Evolutionary conservation across 1,284 basidiomycete species (phyloP).

Genomic region (Wallemia ichthyophaga): DNA sequence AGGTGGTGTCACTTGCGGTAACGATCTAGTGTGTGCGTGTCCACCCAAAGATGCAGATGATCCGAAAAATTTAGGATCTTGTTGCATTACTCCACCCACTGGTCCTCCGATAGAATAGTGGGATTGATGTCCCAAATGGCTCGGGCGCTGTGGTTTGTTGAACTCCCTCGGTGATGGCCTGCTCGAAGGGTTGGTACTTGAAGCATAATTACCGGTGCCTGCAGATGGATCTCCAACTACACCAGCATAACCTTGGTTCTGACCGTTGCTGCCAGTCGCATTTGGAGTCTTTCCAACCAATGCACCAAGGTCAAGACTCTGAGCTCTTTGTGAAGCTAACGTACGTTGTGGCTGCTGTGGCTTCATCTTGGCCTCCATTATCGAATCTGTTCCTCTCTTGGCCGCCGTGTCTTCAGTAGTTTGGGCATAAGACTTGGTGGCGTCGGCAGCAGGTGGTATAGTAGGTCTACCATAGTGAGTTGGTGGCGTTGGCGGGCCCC

Average conservation of each 20-base stretch:
- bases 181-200: neutral
- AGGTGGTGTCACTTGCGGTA: neutral
- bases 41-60: neutral
- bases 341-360: conserved; percentile 36
- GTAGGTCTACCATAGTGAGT: neutral
- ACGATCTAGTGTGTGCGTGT: neutral
- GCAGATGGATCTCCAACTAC: neutral
- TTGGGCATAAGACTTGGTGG: conserved; percentile 20
- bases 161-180: neutral
- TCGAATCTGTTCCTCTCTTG: conserved; percentile 59
- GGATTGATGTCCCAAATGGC: neutral
- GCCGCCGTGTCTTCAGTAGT: conserved; percentile 37
- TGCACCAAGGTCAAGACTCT: conserved; percentile 17
- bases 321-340: conserved; percentile 13
- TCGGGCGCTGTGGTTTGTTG: neutral
- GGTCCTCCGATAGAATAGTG: neutral
- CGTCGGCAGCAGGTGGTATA: neutral
- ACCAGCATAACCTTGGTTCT: neutral
- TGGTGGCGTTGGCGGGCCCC: neutral
- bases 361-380: conserved; percentile 56
- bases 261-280: neutral
- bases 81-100: neutral
- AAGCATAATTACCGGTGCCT: neutral
- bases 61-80: neutral
- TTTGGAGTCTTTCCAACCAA: neutral